Percentiles rank a stretch among this genome's conserved stretches.
phyloP scores from a whole-genome alignment of 2,329 filamentous ascomycete genomes.

The Pyrenochaeta sp. region DNA sequence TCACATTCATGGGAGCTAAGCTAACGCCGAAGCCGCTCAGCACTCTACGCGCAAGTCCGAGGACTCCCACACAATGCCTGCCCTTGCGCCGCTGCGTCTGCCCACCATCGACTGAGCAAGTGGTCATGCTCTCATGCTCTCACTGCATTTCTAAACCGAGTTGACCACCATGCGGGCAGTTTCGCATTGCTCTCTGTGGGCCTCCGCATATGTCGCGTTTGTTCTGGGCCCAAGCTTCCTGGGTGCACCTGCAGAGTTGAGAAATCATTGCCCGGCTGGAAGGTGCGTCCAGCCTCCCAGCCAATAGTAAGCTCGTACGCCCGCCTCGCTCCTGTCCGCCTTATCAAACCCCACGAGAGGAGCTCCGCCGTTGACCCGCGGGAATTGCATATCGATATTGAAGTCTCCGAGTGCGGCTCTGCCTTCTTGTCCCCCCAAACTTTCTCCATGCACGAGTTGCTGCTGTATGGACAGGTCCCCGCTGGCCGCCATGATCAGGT shows the following conservation, averaged over 20 bases:
- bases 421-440: slow-evolving; percentile 4
- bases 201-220: slow-evolving; percentile 24
- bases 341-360: slow-evolving; percentile 39
- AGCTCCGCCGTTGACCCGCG: slow-evolving; percentile 29
- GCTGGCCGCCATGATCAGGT: slow-evolving; percentile 66
- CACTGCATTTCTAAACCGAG: slow-evolving; percentile 18
- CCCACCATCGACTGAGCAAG: slow-evolving; percentile 35
- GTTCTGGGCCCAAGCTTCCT: slow-evolving; percentile 31
- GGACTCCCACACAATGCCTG: slow-evolving; percentile 7
- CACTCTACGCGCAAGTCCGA: slow-evolving; percentile 12
- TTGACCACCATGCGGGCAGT: slow-evolving; percentile 15
- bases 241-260: slow-evolving; percentile 10
- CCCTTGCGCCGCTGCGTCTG: slow-evolving; percentile 19
- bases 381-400: slow-evolving; percentile 37
- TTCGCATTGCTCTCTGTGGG: slow-evolving; percentile 16
- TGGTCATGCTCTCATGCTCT: slow-evolving; percentile 13
- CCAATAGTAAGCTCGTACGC: slow-evolving; percentile 6
- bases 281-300: too few species aligned
- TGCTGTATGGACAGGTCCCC: slow-evolving; percentile 68
- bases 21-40: slow-evolving; percentile 28
- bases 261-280: too few species aligned
- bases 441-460: slow-evolving; percentile 66
- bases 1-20: slow-evolving; percentile 19
- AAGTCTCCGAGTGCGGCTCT: slow-evolving; percentile 23
- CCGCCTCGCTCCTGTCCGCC: slow-evolving; percentile 2